Evolutionary conservation across 129 eudicot species (phyloP), one percentile per base, ranked within the genome.

Genomic region (Centaurea solstitialis): DNA sequence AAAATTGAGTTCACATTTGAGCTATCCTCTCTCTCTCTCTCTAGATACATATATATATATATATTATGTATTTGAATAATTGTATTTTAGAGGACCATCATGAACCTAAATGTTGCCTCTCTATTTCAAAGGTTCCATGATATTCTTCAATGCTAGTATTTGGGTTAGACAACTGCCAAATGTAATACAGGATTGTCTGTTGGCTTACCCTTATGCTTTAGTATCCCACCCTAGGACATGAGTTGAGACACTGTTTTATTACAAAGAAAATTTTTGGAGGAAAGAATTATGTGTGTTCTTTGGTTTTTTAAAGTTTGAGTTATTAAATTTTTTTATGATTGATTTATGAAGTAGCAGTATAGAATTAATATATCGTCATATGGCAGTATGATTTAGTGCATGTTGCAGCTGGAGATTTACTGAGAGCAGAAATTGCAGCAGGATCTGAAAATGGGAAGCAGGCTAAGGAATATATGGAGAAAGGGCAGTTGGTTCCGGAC

Each of bases 341-440:
- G 22, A 15, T 61, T 24, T 68, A 33, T 80, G 71, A 80, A 78
- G 47, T 71, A 73, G 35, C 50, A 67, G 53, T 45, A 78, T 76
- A 76, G 82, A 87, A 74, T 75, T 18, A 23, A 23, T 47, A 72
- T n/a, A 75, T 76, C 77, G 77, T 85, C 74, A 23, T 84, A 75
- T 78, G 26, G 97, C 93, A 94, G 98, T 94, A 90, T 87, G 93
- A 87, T 80, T 86, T 94, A 82, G 99, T 94, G 81, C 99, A 94
- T 85, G 74, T 94, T 76, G 94, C 97, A 13, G 99, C 97, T 77
- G 98, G 97, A 62, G 99, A 94, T 86, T 87, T 94, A 74, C 85
- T 94, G 53, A 86, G 97, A 89, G 92, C 97, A 79, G 97, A 94
- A 85, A 85, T 94, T 81, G 88, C 93, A 35, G 84, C 94, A 37